Evolutionary conservation across 148 eudicot species (phyloP), one percentile per base, ranked within the genome.

Genomic region (Dysphania ambrosioides): DNA sequence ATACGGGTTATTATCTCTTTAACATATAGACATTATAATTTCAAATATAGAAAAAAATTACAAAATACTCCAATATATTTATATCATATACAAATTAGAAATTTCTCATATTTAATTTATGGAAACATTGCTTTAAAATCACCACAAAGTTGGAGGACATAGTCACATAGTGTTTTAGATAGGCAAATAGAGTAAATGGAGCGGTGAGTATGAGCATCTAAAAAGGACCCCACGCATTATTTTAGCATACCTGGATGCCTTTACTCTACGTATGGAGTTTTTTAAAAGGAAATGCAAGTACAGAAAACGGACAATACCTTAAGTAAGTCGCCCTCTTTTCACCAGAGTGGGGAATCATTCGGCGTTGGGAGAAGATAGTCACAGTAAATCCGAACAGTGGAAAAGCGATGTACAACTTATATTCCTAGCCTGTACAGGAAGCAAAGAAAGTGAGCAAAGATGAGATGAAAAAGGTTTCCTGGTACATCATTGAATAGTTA

Each of bases 241-340:
- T 35, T 71, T 56, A 64, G 71, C 72, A 63, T 71, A 67, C 53
- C 60, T 68, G 11, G 66, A 72, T 70, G 72, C 56, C 58, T 81
- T 64, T 68, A 59, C 32, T 47, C 31, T 26, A 29, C 63, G 73
- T 64, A 75, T 73, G 72, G 81, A 56, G 30, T 66, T 66, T n/a
- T n/a, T 51, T 40, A 70, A 75, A 79, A 80, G 85, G 81, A 83
- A 79, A 65, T n/a, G 59, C 68, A 88, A 85, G 89, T 84, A 83
- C 84, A 81, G 56, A 24, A 71, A 82, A 75, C 72, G 88, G 81
- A 80, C 80, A 85, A 71, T 74, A 76, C 77, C 82, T 70, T 76
- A 74, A n/a, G n/a, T 53, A 71, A 66, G 49, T 64, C 53, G 73
- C 59, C 70, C 55, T 70, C 66, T 75, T n/a, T 76, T 72, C 58